These are phyloP conservation scores for Apiospora koreana DNA, from an alignment of 2,329 filamentous ascomycete species.

Conservation along the genomic window DNA sequence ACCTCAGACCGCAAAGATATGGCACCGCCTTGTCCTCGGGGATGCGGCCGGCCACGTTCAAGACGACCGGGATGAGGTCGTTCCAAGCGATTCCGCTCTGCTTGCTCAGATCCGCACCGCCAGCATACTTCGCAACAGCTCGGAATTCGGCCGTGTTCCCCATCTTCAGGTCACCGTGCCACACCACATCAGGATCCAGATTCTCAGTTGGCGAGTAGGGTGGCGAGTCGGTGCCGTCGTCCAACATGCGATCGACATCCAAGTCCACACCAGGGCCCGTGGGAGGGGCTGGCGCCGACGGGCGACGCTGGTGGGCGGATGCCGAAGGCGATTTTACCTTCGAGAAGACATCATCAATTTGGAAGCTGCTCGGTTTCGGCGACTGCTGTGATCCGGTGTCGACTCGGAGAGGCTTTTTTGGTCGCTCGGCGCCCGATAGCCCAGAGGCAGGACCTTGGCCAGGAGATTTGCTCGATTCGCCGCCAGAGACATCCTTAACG, in stretches of 20 bases:
- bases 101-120: conserved; percentile 75
- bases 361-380: conserved; percentile 64
- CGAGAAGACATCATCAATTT: conserved; percentile 84
- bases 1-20: conserved; percentile 85
- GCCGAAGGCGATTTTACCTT: conserved; percentile 74
- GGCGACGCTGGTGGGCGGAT: conserved; percentile 43
- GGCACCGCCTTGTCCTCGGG: conserved; percentile 81
- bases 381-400: conserved; percentile 47
- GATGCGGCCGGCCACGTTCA: conserved; percentile 79
- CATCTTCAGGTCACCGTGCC: conserved; percentile 78
- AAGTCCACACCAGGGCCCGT: conserved; percentile 72
- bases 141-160: conserved; percentile 73
- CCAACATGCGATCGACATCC: conserved; percentile 87
- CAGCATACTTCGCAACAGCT: conserved; percentile 79
- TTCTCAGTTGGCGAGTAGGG: conserved; percentile 82
- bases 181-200: conserved; percentile 71
- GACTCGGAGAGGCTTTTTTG: conserved; percentile 39
- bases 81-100: conserved; percentile 61
- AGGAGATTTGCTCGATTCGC: conserved; percentile 19
- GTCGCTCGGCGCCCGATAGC: conserved; percentile 24
- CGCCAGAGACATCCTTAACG: conserved; percentile 28
- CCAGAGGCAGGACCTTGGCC: conserved; percentile 21
- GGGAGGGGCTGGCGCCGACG: conserved; percentile 47
- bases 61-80: conserved; percentile 68
- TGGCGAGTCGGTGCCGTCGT: conserved; percentile 77